Evolutionary conservation across 192 early-diverging fungal genomes (phyloP).

Genomic region (Chytriomyces sp.): DNA sequence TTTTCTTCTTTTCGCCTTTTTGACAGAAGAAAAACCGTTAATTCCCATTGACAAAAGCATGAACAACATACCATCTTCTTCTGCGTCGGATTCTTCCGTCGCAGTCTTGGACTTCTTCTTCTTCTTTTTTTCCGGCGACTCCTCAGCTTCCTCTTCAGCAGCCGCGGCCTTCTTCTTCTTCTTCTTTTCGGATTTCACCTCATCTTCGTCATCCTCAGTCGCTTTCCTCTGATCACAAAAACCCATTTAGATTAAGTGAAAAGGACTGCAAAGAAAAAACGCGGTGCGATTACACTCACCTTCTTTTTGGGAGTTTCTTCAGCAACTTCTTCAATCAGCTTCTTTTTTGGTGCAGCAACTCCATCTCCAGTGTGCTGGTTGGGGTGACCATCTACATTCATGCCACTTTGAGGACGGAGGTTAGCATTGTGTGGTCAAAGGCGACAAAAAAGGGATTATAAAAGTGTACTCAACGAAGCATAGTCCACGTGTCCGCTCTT

Average conservation of each 20-base stretch:
- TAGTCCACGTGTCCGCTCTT: slow-evolving; percentile 64
- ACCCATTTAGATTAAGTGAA: slow-evolving; percentile 29
- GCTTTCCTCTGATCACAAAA: not conserved
- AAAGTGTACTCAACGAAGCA: slow-evolving; percentile 39
- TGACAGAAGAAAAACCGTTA: not conserved
- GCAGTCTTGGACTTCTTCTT: slow-evolving; percentile 45
- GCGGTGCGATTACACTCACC: not conserved
- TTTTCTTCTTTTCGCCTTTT: slow-evolving; percentile 40
- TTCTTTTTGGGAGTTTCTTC: slow-evolving; percentile 17
- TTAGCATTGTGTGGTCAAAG: slow-evolving; percentile 21
- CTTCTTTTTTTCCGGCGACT: slow-evolving; percentile 26
- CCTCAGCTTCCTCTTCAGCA: slow-evolving; percentile 34
- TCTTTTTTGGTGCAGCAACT: slow-evolving; percentile 1
- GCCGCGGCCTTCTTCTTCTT: slow-evolving; percentile 9
- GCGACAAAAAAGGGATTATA: slow-evolving; percentile 2
- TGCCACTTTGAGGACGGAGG: slow-evolving; percentile 8
- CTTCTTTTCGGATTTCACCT: slow-evolving; percentile 20
- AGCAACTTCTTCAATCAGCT: slow-evolving; percentile 46
- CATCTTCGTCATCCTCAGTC: too few relatives aligned
- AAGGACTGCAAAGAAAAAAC: slow-evolving; percentile 27
- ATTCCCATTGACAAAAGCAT: not conserved
- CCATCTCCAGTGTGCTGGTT: slow-evolving; percentile 27
- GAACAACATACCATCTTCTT: not conserved
- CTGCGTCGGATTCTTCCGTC: not conserved
- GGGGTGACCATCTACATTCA: slow-evolving; percentile 35